Evolutionary conservation across 495 filamentous ascomycete genomes (phyloP).

Genomic region (Neurospora sp.): DNA sequence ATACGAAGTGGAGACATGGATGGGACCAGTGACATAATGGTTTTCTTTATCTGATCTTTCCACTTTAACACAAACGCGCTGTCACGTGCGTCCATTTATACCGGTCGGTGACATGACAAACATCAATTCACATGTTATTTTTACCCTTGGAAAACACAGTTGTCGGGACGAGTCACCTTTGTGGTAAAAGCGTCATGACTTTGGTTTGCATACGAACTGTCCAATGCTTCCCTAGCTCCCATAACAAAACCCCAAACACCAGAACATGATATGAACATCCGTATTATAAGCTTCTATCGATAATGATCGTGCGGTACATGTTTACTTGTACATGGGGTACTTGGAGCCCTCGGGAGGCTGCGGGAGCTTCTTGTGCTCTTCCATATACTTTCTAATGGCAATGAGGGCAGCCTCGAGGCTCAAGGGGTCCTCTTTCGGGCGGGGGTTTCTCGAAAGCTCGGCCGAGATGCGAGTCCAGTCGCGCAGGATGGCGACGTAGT

Average conservation of each 20-base stretch:
- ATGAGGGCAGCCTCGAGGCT: conserved; percentile 46
- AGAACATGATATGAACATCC: neutral
- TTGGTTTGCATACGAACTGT: neutral
- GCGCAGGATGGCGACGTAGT: conserved; percentile 68
- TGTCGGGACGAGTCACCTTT: neutral
- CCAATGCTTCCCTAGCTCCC: neutral
- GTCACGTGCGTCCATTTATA: neutral
- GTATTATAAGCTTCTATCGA: neutral
- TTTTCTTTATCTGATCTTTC: neutral
- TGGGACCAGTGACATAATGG: neutral
- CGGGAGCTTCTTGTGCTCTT: conserved; percentile 89
- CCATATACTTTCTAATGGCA: conserved; percentile 58
- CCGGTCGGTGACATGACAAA: neutral
- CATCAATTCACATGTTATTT: neutral
- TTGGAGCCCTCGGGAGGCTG: conserved; percentile 85
- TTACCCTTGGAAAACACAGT: too few species aligned
- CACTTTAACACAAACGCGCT: neutral
- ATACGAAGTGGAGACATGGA: neutral
- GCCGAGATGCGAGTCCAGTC: conserved; percentile 86
- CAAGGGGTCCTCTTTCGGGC: conserved; percentile 27
- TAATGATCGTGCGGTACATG: neutral
- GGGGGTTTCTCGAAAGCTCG: conserved; percentile 49
- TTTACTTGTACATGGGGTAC: conserved; percentile 37
- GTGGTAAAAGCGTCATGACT: neutral
- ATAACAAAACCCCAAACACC: neutral